Conservation (phyloP, 495 filamentous ascomycete species). For the Trichoderma parareesei region DNA sequence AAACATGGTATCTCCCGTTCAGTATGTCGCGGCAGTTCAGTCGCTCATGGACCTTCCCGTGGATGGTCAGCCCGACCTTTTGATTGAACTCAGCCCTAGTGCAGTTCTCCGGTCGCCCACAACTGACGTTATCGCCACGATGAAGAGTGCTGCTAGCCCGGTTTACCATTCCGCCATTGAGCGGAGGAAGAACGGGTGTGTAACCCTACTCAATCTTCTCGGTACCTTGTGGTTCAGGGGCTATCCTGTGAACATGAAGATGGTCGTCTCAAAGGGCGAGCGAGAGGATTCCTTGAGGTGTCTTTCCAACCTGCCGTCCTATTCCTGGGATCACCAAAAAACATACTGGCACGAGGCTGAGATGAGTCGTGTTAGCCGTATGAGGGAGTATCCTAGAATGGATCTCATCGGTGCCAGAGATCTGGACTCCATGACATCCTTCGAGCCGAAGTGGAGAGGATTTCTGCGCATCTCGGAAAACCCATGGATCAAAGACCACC, state of each 20-base stretch:
- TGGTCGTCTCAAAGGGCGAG: slow-evolving; percentile 19
- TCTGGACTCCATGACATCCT: slow-evolving; percentile 18
- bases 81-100: slow-evolving; percentile 49
- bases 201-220: not conserved
- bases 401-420: slow-evolving; percentile 34
- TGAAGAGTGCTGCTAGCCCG: not conserved
- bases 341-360: slow-evolving; percentile 36
- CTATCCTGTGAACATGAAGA: slow-evolving; percentile 28
- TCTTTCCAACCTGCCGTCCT: slow-evolving; percentile 29
- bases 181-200: not conserved
- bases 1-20: slow-evolving; percentile 35
- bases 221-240: slow-evolving; percentile 30
- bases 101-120: slow-evolving; percentile 36
- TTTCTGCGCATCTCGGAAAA: slow-evolving; percentile 18
- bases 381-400: slow-evolving; percentile 28
- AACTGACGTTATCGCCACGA: slow-evolving; percentile 26
- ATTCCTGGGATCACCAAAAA: slow-evolving; percentile 37
- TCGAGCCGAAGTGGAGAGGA: slow-evolving; percentile 25
- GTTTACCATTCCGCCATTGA: not conserved
- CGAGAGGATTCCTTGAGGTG: slow-evolving; percentile 14
- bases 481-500: slow-evolving; percentile 30
- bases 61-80: slow-evolving; percentile 16
- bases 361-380: slow-evolving; percentile 31
- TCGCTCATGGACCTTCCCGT: not conserved
- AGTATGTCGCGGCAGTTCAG: slow-evolving; percentile 27